Evolutionary conservation across 257 asterid genomes (phyloP).

Genomic region (Voacanga thouarsii): DNA sequence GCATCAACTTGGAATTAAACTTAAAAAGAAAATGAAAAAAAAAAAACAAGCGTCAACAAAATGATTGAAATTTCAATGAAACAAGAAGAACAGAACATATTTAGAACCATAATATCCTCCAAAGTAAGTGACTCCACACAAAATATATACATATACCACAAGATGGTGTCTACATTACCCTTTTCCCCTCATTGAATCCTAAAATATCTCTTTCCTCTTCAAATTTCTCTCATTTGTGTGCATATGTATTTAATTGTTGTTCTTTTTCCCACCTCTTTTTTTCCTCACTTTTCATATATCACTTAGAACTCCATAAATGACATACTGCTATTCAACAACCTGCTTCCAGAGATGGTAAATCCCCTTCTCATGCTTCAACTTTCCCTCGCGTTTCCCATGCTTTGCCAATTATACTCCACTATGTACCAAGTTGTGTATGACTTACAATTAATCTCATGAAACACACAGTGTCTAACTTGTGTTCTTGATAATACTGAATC

Average conservation of each 20-base stretch:
- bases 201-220: neutral
- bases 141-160: neutral
- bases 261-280: neutral
- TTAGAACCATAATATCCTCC: neutral
- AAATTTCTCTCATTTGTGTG: too few relatives aligned
- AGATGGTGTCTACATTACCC: neutral
- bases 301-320: neutral
- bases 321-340: neutral
- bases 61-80: neutral
- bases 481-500: too few relatives aligned
- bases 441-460: neutral
- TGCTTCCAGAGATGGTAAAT: neutral
- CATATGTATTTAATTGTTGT: neutral
- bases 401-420: neutral
- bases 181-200: neutral
- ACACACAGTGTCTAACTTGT: neutral
- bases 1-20: neutral
- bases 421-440: neutral
- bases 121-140: neutral
- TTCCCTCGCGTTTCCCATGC: neutral
- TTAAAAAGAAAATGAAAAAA: neutral
- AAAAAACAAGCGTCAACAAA: neutral
- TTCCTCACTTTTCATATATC: neutral
- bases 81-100: neutral
- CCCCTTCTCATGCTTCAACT: neutral